A percentile compares a stretch with the other conserved stretches of the same genome.
Conservation (phyloP, 2,329 filamentous ascomycete genomes). For the Cercospora citrullina region DNA sequence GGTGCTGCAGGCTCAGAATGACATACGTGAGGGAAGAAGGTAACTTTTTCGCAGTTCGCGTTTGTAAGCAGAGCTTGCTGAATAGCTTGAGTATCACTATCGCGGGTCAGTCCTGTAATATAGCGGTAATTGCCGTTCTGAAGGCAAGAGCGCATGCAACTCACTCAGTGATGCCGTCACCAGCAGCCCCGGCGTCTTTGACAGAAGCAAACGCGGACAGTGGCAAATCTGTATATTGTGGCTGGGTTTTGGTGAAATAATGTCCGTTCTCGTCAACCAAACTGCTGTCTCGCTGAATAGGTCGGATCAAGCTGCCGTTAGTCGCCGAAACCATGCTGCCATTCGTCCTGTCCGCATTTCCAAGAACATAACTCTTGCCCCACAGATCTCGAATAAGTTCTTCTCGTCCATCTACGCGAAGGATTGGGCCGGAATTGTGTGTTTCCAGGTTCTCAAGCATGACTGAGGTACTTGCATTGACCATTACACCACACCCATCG, state of each 20-base stretch:
- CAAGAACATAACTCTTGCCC: constrained; percentile 36
- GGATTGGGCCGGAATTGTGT: constrained; percentile 25
- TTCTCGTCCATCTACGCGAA: constrained; percentile 29
- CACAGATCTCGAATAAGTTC: constrained; percentile 37
- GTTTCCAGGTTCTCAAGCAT: constrained; percentile 29
- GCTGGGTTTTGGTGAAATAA: constrained; percentile 46
- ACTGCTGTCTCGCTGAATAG: constrained; percentile 24
- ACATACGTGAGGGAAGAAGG: constrained; percentile 44
- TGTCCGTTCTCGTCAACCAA: constrained; percentile 33
- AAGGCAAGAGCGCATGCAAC: background rate
- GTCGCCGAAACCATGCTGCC: constrained; percentile 14
- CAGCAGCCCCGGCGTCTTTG: constrained; percentile 44
- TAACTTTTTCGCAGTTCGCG: constrained; percentile 42
- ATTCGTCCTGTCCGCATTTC: constrained; percentile 26
- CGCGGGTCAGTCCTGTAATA: background rate
- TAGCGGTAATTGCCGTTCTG: background rate
- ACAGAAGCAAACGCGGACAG: constrained; percentile 49
- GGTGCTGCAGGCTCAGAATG: background rate
- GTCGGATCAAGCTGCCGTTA: constrained; percentile 24
- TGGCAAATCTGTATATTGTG: constrained; percentile 48
- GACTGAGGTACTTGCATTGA: constrained; percentile 25
- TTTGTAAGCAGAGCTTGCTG: constrained; percentile 28
- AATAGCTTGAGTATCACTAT: constrained; percentile 38
- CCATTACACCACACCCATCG: constrained; percentile 23
- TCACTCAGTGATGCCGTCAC: constrained; percentile 24